Conservation (phyloP, 495 filamentous ascomycete genomes). For the Aeminium ludgeri region DNA sequence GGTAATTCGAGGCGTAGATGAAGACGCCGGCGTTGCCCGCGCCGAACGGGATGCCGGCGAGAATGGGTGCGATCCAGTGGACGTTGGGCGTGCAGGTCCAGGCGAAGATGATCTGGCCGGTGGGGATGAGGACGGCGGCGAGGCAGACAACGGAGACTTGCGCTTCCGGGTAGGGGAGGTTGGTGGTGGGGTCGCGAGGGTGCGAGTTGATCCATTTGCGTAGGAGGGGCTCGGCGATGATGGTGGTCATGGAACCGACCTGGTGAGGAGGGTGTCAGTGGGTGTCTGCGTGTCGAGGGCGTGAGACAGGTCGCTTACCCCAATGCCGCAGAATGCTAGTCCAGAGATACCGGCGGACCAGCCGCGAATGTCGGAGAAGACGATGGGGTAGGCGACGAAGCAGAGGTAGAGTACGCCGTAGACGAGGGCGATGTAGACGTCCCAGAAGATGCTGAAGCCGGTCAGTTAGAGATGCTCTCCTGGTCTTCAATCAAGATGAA, state of each 20-base stretch:
- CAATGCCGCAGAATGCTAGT: conserved; percentile 67
- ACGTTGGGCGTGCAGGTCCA: conserved; percentile 63
- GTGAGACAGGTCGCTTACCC: too few species aligned
- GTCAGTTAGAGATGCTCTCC: too few species aligned
- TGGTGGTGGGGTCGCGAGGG: conserved; percentile 50
- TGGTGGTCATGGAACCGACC: conserved; percentile 52
- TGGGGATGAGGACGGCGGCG: conserved; percentile 47
- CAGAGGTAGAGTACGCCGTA: conserved; percentile 63
- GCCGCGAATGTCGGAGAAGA: conserved; percentile 53
- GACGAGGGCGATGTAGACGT: conserved; percentile 49
- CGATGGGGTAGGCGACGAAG: conserved; percentile 72
- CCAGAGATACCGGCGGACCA: conserved; percentile 59
- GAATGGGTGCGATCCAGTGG: conserved; percentile 57
- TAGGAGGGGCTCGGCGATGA: conserved; percentile 50
- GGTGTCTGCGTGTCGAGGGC: too few species aligned
- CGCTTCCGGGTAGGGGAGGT: conserved; percentile 51
- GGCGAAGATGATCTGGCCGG: conserved; percentile 61
- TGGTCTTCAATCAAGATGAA: neutral
- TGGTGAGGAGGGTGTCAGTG: too few species aligned
- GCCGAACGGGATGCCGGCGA: conserved; percentile 65
- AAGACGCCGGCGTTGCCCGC: conserved; percentile 61
- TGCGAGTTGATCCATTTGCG: conserved; percentile 57
- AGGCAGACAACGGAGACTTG: conserved; percentile 56
- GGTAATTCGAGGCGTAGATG: conserved; percentile 64
- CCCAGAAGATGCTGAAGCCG: conserved; percentile 64